A percentile compares a stretch with the other conserved stretches of the same genome.
Conservation (phyloP, 2,329 filamentous ascomycete species). For the Colletotrichum sp. region DNA sequence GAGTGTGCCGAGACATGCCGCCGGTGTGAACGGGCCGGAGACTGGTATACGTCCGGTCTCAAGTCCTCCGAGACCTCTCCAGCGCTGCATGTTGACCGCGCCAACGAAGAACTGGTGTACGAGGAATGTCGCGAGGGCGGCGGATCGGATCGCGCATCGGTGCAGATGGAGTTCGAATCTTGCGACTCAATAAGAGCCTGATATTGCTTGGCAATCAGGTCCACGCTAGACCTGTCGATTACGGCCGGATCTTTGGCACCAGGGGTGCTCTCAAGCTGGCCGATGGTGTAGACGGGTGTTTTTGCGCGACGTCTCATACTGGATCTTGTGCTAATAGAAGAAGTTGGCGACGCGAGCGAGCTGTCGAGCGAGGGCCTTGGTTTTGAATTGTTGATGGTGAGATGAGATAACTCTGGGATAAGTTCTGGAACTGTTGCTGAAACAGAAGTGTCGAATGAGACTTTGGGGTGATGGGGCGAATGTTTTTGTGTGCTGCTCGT, state of each 20-base stretch:
- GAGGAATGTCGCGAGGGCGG: conserved; percentile 18
- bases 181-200: conserved; percentile 48
- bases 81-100: neutral
- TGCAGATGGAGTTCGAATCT: conserved; percentile 37
- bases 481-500: conserved; percentile 24
- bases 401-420: conserved; percentile 42
- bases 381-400: conserved; percentile 31
- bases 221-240: conserved; percentile 46
- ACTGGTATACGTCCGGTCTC: neutral
- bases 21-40: neutral
- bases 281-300: conserved; percentile 55
- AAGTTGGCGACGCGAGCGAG: conserved; percentile 20
- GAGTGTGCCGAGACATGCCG: conserved; percentile 28
- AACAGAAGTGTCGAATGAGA: conserved; percentile 15
- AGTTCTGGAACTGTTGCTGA: conserved; percentile 24
- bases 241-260: conserved; percentile 26
- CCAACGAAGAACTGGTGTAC: neutral
- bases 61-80: neutral
- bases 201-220: conserved; percentile 58
- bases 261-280: conserved; percentile 48
- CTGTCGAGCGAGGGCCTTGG: conserved; percentile 22
- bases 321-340: conserved; percentile 25
- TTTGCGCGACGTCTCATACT: conserved; percentile 52
- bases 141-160: conserved; percentile 31
- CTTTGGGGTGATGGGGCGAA: conserved; percentile 24